phyloP scores from a whole-genome alignment of 768 basidiomycete genomes.

The Termitomyces bulborhizus region DNA sequence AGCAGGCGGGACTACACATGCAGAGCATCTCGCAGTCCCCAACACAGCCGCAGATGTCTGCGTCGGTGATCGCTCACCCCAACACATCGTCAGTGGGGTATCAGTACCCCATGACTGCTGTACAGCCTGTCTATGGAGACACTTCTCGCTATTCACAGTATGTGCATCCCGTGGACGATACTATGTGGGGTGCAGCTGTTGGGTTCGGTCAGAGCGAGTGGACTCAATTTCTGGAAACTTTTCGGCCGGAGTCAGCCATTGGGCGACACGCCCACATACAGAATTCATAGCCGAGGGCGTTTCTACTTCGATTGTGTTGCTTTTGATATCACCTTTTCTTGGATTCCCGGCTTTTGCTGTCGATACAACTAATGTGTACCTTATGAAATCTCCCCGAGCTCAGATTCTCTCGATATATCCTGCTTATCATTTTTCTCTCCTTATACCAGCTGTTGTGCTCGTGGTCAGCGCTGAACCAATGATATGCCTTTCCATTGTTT shows the following conservation, averaged over 20 bases:
- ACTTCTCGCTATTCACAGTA: conserved; percentile 35
- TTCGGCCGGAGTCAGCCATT: conserved; percentile 39
- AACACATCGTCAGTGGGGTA: conserved; percentile 5
- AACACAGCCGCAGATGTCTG: conserved; percentile 20
- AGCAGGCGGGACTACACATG: conserved; percentile 8
- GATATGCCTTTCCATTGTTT: conserved; percentile 11
- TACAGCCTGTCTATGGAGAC: conserved; percentile 32
- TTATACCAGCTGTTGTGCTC: conserved; percentile 8
- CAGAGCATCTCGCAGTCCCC: conserved; percentile 14
- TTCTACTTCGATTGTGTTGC: not conserved
- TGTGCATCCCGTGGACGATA: conserved; percentile 53
- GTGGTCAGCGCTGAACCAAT: conserved; percentile 1
- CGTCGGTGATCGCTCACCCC: conserved; percentile 12
- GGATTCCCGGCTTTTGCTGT: conserved; percentile 15
- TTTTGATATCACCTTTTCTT: conserved; percentile 8
- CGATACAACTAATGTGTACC: conserved; percentile 18
- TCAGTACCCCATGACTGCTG: conserved; percentile 16
- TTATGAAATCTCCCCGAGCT: conserved; percentile 9
- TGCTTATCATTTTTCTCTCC: conserved; percentile 9
- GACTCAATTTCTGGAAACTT: conserved; percentile 55
- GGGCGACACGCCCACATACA: conserved; percentile 27
- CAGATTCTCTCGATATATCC: not conserved
- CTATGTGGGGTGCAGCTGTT: conserved; percentile 71
- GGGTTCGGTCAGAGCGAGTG: conserved; percentile 77
- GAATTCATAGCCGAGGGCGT: conserved; percentile 20